A percentile compares a stretch with the other conserved stretches of the same genome.
phyloP scores from a whole-genome alignment of 2,329 filamentous ascomycete species.

The Penicillium polonicum region DNA sequence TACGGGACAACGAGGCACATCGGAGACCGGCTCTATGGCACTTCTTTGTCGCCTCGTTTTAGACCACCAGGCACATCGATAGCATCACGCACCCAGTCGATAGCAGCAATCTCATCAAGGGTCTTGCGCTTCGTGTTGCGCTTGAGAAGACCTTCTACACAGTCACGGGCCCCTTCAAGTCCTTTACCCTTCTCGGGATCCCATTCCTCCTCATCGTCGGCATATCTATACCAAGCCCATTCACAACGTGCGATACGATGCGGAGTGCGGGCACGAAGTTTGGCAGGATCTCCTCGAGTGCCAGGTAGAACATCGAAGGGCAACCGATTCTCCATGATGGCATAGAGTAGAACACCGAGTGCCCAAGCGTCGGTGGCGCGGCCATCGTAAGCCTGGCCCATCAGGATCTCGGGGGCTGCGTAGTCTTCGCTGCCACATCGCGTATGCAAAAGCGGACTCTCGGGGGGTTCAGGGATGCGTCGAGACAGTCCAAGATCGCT shows the following conservation, averaged over 20 bases:
- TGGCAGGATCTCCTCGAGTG: constrained; percentile 67
- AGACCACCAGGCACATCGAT: constrained; percentile 65
- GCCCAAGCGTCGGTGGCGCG: constrained; percentile 93
- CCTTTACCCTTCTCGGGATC: constrained; percentile 65
- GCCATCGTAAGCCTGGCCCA: constrained; percentile 93
- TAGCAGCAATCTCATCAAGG: constrained; percentile 68
- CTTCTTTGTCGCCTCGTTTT: constrained; percentile 54
- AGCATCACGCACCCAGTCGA: constrained; percentile 73
- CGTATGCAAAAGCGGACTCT: constrained; percentile 86
- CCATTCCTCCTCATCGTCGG: constrained; percentile 81
- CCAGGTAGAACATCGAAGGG: constrained; percentile 89
- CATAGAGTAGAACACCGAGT: constrained; percentile 87
- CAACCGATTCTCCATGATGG: constrained; percentile 85
- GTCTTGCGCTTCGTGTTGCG: constrained; percentile 76
- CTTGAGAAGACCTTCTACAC: constrained; percentile 81
- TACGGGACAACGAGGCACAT: constrained; percentile 7
- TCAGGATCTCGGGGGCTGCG: constrained; percentile 90
- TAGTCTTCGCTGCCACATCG: constrained; percentile 97
- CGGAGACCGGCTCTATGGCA: constrained; percentile 40
- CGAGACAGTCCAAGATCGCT: constrained; percentile 90
- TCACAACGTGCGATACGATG: constrained; percentile 95
- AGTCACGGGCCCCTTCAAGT: constrained; percentile 72
- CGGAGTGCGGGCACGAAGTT: constrained; percentile 76
- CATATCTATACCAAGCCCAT: constrained; percentile 90
- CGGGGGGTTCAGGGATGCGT: constrained; percentile 68